Base-by-base conservation (phyloP, 768 basidiomycete species). In the Mycena chlorophos region DNA sequence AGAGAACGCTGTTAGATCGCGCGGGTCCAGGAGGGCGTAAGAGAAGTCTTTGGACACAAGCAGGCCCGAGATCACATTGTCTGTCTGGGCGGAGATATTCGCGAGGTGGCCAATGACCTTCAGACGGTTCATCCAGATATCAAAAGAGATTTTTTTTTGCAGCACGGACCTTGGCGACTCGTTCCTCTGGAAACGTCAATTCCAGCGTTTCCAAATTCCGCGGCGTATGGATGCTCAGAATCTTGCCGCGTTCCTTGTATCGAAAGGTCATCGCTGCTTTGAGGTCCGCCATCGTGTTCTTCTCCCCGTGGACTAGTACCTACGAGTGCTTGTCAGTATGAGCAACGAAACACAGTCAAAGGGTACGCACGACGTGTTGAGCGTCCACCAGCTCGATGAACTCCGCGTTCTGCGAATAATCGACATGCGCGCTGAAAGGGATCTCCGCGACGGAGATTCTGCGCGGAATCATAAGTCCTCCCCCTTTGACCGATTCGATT, bases 281-380 rank as follows among this genome's bases (percentile, higher is more conserved):
- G 25, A 99, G 72, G 56, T 95, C 86, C 10, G 87, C 89, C 96
- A 98, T 98, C 3, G 91, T 91, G 22, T 87, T 94, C 64, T 91
- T 88, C 69, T 98, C 96, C 12, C 97, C 97, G 70, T 99, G 97
- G 2, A 98, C 96, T n/a, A 99, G 79, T 13, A 96, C 88, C 93
- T 95, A 43, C 23, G 28, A 12, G 8, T 8, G 40, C 20, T 6
- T 16, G 8, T 8, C 8, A 22, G 40, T n/a, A 19, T 19, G 40
- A 20, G 20, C 13, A 14, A 16, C 13, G 20, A 8, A 42, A 42
- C 5, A 42, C 31, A 34, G 17, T 8, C 8, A 8, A 34, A 8
- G 13, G 13, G 8, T 22, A 42, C 86, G 68, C 68, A 94, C 94
- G 46, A 95, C 88, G 75, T 95, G 94, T 63, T 93, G 92, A 6